Conservation (phyloP, 2,329 filamentous ascomycete species). For the Passalora sequoiae region DNA sequence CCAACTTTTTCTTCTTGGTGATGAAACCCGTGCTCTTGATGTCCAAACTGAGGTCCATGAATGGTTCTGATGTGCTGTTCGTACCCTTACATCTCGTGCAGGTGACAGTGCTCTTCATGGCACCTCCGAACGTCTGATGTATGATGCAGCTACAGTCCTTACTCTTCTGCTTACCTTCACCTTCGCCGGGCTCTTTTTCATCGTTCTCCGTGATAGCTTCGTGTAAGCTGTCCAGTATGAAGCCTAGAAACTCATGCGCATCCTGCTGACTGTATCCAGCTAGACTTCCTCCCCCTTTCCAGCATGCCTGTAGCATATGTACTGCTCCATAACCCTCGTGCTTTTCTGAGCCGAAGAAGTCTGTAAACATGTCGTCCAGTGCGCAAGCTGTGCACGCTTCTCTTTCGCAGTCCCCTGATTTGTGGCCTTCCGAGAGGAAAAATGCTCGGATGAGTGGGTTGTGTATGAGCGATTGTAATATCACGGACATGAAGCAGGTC, state of each 20-base stretch:
- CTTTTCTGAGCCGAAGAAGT: slow-evolving; percentile 65
- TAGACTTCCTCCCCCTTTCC: slow-evolving; percentile 65
- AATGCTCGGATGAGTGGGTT: slow-evolving; percentile 88
- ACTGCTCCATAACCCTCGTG: slow-evolving; percentile 87
- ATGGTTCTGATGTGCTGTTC: slow-evolving; percentile 78
- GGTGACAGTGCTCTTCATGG: slow-evolving; percentile 82
- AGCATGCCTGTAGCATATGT: slow-evolving; percentile 81
- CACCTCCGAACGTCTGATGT: slow-evolving; percentile 90
- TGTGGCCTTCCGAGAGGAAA: slow-evolving; percentile 87
- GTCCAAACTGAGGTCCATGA: slow-evolving; percentile 84
- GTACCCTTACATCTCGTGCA: slow-evolving; percentile 82
- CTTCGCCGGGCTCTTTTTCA: slow-evolving; percentile 17
- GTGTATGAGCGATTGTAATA: slow-evolving; percentile 87
- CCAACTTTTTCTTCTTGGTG: slow-evolving; percentile 56
- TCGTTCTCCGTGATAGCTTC: slow-evolving; percentile 58
- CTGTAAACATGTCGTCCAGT: slow-evolving; percentile 58
- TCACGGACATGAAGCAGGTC: slow-evolving; percentile 96
- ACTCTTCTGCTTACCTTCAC: slow-evolving; percentile 22
- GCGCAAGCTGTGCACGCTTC: slow-evolving; percentile 57
- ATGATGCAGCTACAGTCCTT: slow-evolving; percentile 76
- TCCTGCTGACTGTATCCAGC: slow-evolving; percentile 95
- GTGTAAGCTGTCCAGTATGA: slow-evolving; percentile 86
- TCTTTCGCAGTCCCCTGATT: slow-evolving; percentile 63
- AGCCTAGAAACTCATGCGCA: slow-evolving; percentile 95
- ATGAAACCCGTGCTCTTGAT: slow-evolving; percentile 57